Percentiles rank a stretch among this genome's conserved stretches.
phyloP scores from a whole-genome alignment of 768 basidiomycete species.

The Gymnopilus junonius region DNA sequence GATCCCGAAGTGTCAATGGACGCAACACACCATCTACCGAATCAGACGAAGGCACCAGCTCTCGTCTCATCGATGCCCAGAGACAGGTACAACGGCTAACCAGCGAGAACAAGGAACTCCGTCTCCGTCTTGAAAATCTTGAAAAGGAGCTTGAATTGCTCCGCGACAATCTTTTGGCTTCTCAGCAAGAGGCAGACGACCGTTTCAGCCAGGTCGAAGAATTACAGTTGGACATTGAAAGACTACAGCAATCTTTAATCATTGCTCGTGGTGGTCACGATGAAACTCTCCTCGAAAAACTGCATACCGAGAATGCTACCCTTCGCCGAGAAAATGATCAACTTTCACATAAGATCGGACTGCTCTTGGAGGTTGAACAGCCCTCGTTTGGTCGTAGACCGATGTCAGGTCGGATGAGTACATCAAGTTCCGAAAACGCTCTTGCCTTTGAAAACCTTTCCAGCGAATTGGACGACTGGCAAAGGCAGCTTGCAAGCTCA shows the following conservation, averaged over 20 bases:
- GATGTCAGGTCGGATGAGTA: conserved; percentile 70
- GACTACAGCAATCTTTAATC: conserved; percentile 70
- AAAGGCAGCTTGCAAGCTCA: conserved; percentile 79
- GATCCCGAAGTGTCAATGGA: conserved; percentile 62
- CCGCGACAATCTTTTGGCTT: conserved; percentile 68
- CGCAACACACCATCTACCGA: conserved; percentile 80
- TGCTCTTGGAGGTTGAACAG: conserved; percentile 87
- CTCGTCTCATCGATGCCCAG: conserved; percentile 78
- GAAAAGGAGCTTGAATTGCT: conserved; percentile 77
- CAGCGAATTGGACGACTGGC: conserved; percentile 86
- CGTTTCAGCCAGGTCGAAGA: conserved; percentile 77
- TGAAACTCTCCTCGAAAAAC: conserved; percentile 78
- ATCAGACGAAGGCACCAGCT: conserved; percentile 67
- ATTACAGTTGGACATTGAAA: conserved; percentile 79
- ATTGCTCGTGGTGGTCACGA: conserved; percentile 78
- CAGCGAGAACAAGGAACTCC: conserved; percentile 78
- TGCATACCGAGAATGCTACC: conserved; percentile 78
- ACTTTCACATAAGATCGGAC: conserved; percentile 88
- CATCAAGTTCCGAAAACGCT: conserved; percentile 83
- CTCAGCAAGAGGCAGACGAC: conserved; percentile 82
- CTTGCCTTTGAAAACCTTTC: conserved; percentile 78
- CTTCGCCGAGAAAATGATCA: conserved; percentile 88
- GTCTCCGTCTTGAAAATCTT: conserved; percentile 69
- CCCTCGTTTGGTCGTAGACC: conserved; percentile 69
- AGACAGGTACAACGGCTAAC: conserved; percentile 74